Conservation (phyloP, 169 alveolate genomes). For the Cryptosporidium canis region DNA sequence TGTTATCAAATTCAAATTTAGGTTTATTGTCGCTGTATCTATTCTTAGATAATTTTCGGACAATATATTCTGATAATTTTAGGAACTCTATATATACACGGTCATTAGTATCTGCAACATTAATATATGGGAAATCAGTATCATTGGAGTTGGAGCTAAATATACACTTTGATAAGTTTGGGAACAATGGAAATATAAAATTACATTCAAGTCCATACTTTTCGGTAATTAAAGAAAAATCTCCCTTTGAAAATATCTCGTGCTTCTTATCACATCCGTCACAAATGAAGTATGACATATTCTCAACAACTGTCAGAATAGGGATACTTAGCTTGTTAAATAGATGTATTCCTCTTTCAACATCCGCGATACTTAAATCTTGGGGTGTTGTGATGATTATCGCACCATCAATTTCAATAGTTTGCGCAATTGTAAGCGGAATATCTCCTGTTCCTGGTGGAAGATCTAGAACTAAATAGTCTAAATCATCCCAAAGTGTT, state of each 20-base stretch:
- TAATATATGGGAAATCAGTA: conserved; percentile 85
- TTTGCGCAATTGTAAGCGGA: conserved; percentile 94
- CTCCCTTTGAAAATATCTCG: conserved; percentile 88
- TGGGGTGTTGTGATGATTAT: conserved; percentile 95
- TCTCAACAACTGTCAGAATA: conserved; percentile 92
- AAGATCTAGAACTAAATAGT: conserved; percentile 95
- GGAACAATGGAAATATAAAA: conserved; percentile 83
- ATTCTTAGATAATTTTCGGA: conserved; percentile 77
- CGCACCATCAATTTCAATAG: conserved; percentile 88
- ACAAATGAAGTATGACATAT: conserved; percentile 94
- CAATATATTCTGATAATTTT: conserved; percentile 79
- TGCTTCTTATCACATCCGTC: conserved; percentile 87
- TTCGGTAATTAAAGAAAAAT: conserved; percentile 79
- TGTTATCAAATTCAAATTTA: conserved; percentile 63
- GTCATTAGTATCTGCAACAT: conserved; percentile 83
- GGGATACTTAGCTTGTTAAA: conserved; percentile 92
- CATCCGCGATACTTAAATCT: conserved; percentile 91
- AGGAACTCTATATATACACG: conserved; percentile 74
- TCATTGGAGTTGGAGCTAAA: conserved; percentile 69
- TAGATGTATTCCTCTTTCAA: conserved; percentile 93
- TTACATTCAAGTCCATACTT: conserved; percentile 86
- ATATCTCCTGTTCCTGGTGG: conserved; percentile 99
- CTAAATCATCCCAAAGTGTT: conserved; percentile 98
- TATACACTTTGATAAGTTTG: conserved; percentile 81
- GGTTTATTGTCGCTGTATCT: conserved; percentile 43